phyloP scores from a whole-genome alignment of 2,329 filamentous ascomycete species.

The Colletotrichum truncatum region DNA sequence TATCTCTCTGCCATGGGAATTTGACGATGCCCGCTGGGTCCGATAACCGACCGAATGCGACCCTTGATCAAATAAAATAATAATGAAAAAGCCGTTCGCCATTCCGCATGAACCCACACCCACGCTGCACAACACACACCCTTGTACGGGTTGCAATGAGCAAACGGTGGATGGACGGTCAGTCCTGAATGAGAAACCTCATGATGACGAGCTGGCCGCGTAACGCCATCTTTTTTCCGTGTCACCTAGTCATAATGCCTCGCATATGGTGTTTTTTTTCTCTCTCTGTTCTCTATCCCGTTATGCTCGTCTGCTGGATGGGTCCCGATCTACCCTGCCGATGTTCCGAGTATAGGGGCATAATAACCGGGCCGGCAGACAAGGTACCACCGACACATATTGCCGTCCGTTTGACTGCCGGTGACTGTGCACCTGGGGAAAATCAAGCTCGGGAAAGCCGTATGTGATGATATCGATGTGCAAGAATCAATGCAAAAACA shows the following conservation, averaged over 20 bases:
- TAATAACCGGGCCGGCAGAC: too few relatives aligned
- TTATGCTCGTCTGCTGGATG: background rate
- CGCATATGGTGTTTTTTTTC: background rate
- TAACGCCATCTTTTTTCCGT: background rate
- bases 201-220: conserved; percentile 6
- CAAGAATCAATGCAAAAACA: background rate
- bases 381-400: too few relatives aligned
- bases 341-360: too few relatives aligned
- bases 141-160: conserved; percentile 1
- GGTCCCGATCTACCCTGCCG: too few relatives aligned
- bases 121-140: background rate
- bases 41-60: conserved; percentile 13
- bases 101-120: background rate
- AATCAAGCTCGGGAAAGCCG: background rate
- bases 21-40: background rate
- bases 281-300: background rate
- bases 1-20: background rate
- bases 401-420: too few relatives aligned
- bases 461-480: background rate
- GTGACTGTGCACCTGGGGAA: background rate
- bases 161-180: background rate
- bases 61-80: background rate
- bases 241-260: conserved; percentile 7
- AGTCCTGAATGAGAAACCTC: conserved; percentile 2
- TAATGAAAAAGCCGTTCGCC: background rate